Conservation (phyloP, 345 rosid species). For the Eucalyptus caleyi region DNA sequence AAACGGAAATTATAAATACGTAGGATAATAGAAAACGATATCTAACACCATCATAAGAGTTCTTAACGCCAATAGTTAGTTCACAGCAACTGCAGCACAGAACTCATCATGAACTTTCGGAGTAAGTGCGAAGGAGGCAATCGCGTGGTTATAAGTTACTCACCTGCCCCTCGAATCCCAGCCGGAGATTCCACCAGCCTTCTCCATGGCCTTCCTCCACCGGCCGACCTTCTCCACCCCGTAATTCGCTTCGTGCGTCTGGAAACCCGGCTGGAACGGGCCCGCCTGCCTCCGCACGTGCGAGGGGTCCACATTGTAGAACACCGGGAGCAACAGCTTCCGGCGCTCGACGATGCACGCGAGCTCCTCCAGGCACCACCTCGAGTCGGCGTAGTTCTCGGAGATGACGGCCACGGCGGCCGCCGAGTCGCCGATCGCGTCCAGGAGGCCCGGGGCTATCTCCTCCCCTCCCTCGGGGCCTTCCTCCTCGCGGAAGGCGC, state of each 20-base stretch:
- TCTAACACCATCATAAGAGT: no score
- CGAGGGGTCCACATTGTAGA: constrained; percentile 4
- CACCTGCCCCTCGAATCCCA: neutral
- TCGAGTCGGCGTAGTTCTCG: constrained; percentile 2
- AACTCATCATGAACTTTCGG: neutral
- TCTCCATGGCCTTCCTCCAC: constrained; percentile 6
- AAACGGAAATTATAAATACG: no score
- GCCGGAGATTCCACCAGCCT: neutral
- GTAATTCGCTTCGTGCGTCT: neutral
- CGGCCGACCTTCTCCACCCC: neutral
- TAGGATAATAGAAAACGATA: no score
- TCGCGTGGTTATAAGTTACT: neutral
- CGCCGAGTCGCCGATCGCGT: constrained; percentile 8
- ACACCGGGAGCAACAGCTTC: constrained; percentile 8
- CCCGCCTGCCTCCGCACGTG: neutral
- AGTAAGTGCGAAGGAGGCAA: neutral
- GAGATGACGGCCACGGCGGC: constrained; percentile 3
- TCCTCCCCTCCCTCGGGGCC: neutral
- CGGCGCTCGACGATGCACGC: neutral
- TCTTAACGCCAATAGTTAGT: no score
- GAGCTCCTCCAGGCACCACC: constrained; percentile 20
- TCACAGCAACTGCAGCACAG: no score
- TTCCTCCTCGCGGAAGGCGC: constrained; percentile 1
- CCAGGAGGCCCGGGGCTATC: neutral
- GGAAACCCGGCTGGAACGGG: neutral